These are phyloP conservation scores for Mediolabrus comicus DNA, from an alignment of 108 stramenopile species.

Conservation along the genomic window DNA sequence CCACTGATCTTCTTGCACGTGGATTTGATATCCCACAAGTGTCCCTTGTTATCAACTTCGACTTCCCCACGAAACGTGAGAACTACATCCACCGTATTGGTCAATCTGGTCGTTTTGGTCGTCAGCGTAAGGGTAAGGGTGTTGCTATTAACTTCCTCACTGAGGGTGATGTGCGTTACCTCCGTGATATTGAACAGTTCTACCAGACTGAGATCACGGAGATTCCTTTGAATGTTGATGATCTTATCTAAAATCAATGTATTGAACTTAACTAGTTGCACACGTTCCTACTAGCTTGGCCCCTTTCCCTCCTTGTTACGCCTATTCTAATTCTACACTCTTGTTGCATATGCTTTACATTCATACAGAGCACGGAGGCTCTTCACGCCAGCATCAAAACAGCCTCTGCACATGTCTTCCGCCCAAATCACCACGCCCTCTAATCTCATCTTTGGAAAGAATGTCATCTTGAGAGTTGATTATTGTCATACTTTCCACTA, in stretches of 20 bases:
- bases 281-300: too few species aligned
- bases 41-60: conserved; percentile 99
- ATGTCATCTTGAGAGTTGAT: too few species aligned
- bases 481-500: too few species aligned
- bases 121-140: too few species aligned
- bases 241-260: conserved; percentile 90
- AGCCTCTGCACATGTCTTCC: background rate
- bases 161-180: conserved; percentile 95
- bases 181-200: conserved; percentile 99
- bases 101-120: conserved; percentile 98
- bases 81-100: conserved; percentile 99
- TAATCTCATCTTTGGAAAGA: background rate
- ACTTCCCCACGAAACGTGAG: conserved; percentile 99
- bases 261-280: too few species aligned
- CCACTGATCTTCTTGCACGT: conserved; percentile 95
- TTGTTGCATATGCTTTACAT: background rate
- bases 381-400: background rate
- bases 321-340: too few species aligned
- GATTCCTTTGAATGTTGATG: conserved; percentile 95
- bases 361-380: background rate
- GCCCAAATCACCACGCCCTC: background rate
- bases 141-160: conserved; percentile 99
- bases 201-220: conserved; percentile 99
- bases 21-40: conserved; percentile 99
- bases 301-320: too few species aligned